A percentile compares a stretch with the other conserved stretches of the same genome.
phyloP scores from a whole-genome alignment of 2,329 filamentous ascomycete species.

The Penicillium sp. region DNA sequence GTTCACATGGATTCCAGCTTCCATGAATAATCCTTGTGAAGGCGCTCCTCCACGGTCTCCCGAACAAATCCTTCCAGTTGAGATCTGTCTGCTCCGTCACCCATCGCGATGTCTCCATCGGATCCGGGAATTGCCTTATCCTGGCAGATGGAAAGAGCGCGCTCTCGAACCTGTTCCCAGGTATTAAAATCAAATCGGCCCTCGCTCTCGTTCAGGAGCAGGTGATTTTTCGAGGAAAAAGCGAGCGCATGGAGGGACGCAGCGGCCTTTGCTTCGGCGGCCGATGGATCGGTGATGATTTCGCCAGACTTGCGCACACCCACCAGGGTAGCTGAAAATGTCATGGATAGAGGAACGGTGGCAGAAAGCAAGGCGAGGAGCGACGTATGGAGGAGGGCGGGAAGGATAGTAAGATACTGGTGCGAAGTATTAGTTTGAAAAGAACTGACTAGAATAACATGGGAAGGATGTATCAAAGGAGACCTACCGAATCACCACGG shows the following conservation, averaged over 20 bases:
- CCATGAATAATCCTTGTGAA: slow-evolving; percentile 47
- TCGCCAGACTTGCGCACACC: slow-evolving; percentile 55
- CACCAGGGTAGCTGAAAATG: slow-evolving; percentile 68
- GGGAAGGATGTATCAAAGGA: background rate
- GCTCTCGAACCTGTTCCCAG: slow-evolving; percentile 73
- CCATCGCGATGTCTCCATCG: slow-evolving; percentile 50
- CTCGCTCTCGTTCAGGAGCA: slow-evolving; percentile 80
- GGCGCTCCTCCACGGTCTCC: slow-evolving; percentile 63
- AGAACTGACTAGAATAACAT: background rate
- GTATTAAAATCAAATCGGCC: slow-evolving; percentile 75
- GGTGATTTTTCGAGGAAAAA: slow-evolving; percentile 73
- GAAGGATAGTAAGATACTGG: slow-evolving; percentile 78
- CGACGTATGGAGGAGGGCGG: slow-evolving; percentile 79
- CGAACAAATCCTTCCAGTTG: slow-evolving; percentile 65
- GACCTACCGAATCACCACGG: slow-evolving; percentile 44
- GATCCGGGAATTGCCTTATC: slow-evolving; percentile 42
- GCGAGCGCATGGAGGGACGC: slow-evolving; percentile 80
- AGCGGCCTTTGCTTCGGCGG: slow-evolving; percentile 64
- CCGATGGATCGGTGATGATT: slow-evolving; percentile 64
- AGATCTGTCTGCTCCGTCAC: slow-evolving; percentile 45
- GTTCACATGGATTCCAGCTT: slow-evolving; percentile 42
- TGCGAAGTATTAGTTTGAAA: slow-evolving; percentile 18
- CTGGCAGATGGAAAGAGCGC: slow-evolving; percentile 69
- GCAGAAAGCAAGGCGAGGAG: slow-evolving; percentile 80
- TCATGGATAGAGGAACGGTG: slow-evolving; percentile 76